Base-by-base conservation (phyloP, 2,329 filamentous ascomycete genomes). In the Ceratocystis cacaofunesta region DNA sequence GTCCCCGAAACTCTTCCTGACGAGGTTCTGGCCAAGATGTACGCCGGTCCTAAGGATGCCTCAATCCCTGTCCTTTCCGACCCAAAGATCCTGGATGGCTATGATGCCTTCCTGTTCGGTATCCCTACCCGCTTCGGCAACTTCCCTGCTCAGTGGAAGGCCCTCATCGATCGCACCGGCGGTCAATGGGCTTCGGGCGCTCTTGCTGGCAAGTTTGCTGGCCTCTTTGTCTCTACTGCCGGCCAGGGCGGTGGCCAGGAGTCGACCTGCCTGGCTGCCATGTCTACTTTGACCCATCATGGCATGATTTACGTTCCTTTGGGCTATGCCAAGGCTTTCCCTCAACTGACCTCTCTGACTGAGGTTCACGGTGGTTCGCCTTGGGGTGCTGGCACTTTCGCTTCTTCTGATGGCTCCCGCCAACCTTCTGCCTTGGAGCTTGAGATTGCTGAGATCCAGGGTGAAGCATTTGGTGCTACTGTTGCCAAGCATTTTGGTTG, bases 51-150 rank as follows among this genome's bases (percentile, higher is more conserved):
- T 70, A 95, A 96, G 80, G 75, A 82, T 72, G 74, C 81, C 69
- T 80, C 83, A 73, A 78, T 94, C 74, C 82, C 85, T 66, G 75
- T 90, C 70, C 80, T 86, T 62, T 74, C 81, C 19, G 77, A 82
- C 72, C 80, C 84, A 5, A 64, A 73, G 12, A 78, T 75, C 41
- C 85, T 96, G 55, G 83, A 86, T 73, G 69, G 79, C 64, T 97
- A 95, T 79, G 92, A 97, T 73, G 94, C 80, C 70, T 86, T 96
- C 80, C 86, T 99, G 69, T 83, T 97, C 72, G 94, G 94, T 70
- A 94, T 97, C 75, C 94, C 94, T 68, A 99, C 94, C 63, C 85
- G 94, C 70, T 99, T 90, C 79, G 94, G 94, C 72, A 97, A 95
- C 85, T 96, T 96, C 82, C 92, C 92, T 61, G 89, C 87, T 19